Conservation (phyloP, 257 asterid genomes). For the Solanum rostratum region DNA sequence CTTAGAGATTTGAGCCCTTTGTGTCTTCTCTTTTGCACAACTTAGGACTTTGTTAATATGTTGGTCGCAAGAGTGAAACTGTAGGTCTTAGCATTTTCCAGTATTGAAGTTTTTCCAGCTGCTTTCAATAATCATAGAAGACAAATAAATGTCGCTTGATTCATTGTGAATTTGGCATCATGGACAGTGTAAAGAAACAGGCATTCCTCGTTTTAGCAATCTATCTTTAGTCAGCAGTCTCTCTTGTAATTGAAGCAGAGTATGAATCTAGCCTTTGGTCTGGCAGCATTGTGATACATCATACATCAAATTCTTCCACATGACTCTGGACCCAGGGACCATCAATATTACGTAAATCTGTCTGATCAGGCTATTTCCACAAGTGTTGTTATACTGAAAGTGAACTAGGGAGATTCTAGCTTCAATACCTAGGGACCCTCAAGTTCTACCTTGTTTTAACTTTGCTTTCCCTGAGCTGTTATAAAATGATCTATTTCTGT, state of each 20-base stretch:
- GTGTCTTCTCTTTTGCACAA: background rate
- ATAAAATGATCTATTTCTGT: background rate
- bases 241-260: background rate
- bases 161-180: background rate
- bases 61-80: background rate
- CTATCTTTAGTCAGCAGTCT: background rate
- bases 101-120: background rate
- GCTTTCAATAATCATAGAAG: background rate
- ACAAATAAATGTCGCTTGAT: background rate
- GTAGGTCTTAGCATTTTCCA: background rate
- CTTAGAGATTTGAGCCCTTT: background rate
- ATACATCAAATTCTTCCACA: background rate
- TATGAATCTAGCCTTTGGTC: background rate
- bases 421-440: background rate
- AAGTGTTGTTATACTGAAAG: background rate
- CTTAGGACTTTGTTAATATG: background rate
- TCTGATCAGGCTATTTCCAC: background rate
- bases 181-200: background rate
- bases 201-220: background rate
- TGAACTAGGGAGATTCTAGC: background rate
- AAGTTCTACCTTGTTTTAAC: background rate
- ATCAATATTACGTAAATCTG: background rate
- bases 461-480: background rate
- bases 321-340: background rate
- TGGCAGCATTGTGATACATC: background rate